A percentile compares a stretch with the other conserved stretches of the same genome.
Conservation (phyloP, 2,329 filamentous ascomycete genomes). For the Cadophora gregata region DNA sequence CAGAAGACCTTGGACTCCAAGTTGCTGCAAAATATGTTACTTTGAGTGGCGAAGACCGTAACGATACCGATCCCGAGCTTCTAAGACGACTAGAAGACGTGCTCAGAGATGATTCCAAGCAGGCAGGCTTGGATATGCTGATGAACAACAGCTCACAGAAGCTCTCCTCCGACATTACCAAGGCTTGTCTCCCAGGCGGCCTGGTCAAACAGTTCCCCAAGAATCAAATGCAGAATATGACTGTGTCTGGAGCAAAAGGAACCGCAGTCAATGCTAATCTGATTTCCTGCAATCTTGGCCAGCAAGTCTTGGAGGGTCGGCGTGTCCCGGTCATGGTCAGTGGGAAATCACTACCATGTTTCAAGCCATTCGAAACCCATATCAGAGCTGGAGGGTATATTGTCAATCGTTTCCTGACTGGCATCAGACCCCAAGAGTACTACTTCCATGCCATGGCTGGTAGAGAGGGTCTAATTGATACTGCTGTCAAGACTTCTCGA, state of each 20-base stretch:
- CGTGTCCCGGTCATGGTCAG: conserved; percentile 97
- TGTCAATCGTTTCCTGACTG: conserved; percentile 95
- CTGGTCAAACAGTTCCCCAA: conserved; percentile 91
- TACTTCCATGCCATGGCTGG: conserved; percentile 99
- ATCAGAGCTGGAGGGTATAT: conserved; percentile 93
- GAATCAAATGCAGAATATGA: conserved; percentile 99
- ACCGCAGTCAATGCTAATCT: conserved; percentile 92
- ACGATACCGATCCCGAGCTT: conserved; percentile 73
- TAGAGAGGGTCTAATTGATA: conserved; percentile 97
- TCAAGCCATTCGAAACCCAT: conserved; percentile 88
- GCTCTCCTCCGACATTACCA: conserved; percentile 81
- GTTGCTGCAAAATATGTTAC: conserved; percentile 90
- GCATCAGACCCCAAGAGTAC: conserved; percentile 95
- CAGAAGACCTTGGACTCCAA: conserved; percentile 73
- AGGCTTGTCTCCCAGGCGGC: conserved; percentile 78
- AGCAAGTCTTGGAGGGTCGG: conserved; percentile 93
- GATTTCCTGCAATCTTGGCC: conserved; percentile 96
- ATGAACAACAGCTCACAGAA: conserved; percentile 73
- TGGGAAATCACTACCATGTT: conserved; percentile 94
- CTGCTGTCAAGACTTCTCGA: conserved; percentile 95
- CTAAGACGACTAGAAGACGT: conserved; percentile 85
- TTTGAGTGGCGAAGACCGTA: conserved; percentile 67
- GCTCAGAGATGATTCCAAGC: conserved; percentile 87
- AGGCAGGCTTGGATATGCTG: conserved; percentile 86
- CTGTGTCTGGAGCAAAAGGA: conserved; percentile 93